Conservation (phyloP, 371 early-diverging fungal genomes). For the Mucor plumbeus region DNA sequence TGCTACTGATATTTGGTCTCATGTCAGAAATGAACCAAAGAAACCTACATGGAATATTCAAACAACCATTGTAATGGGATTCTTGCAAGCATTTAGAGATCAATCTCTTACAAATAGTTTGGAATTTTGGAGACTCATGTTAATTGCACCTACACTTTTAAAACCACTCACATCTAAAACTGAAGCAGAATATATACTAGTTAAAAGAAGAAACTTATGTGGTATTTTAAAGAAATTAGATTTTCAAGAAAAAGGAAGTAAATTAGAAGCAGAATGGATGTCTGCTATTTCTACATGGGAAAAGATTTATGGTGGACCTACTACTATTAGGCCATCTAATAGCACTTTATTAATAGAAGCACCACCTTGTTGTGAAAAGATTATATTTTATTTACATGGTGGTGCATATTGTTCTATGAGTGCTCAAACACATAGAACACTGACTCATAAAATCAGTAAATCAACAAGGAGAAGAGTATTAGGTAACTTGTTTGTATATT, state of each 20-base stretch:
- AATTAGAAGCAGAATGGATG: slow-evolving; percentile 45
- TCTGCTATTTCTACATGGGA: slow-evolving; percentile 34
- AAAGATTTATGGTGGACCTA: slow-evolving; percentile 24
- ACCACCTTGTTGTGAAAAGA: slow-evolving; percentile 42
- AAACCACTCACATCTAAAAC: slow-evolving; percentile 34
- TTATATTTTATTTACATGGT: slow-evolving; percentile 71
- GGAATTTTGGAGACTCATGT: slow-evolving; percentile 41
- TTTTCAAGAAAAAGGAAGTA: slow-evolving; percentile 29
- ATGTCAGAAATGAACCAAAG: slow-evolving; percentile 34
- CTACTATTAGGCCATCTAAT: not conserved
- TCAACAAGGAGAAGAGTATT: slow-evolving; percentile 52
- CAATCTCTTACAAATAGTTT: slow-evolving; percentile 38
- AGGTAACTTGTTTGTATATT: slow-evolving; percentile 33
- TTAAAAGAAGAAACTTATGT: slow-evolving; percentile 24
- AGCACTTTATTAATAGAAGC: slow-evolving; percentile 4
- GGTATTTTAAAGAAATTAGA: slow-evolving; percentile 38
- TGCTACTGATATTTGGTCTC: slow-evolving; percentile 32
- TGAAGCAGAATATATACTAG: slow-evolving; percentile 30
- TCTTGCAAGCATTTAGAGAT: slow-evolving; percentile 42
- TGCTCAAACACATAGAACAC: slow-evolving; percentile 59
- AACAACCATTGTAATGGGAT: slow-evolving; percentile 40
- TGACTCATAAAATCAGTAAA: slow-evolving; percentile 63
- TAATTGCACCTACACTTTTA: slow-evolving; percentile 32
- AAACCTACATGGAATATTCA: slow-evolving; percentile 48
- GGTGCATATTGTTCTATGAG: slow-evolving; percentile 70